These are phyloP conservation scores for Nannochloropsis granulata DNA, from an alignment of 108 stramenopile genomes.

Conservation along the genomic window DNA sequence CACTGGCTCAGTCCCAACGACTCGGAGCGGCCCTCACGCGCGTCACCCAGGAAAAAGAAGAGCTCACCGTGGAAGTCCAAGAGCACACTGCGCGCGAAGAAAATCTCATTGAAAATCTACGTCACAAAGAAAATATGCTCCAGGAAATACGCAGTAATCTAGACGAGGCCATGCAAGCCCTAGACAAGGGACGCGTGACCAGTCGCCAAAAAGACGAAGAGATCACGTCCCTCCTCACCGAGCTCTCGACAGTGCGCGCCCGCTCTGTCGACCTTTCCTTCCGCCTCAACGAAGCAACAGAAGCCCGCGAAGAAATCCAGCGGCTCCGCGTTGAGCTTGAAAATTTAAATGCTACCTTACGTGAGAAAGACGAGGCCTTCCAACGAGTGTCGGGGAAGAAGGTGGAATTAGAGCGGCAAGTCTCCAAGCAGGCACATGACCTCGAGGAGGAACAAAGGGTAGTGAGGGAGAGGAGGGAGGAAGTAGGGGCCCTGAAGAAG, in stretches of 20 bases:
- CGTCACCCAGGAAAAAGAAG: not conserved
- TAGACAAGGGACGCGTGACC: not conserved
- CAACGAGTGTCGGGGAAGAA: not conserved
- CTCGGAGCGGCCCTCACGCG: not conserved
- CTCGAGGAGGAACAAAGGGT: not conserved
- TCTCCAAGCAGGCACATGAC: not conserved
- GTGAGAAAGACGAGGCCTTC: not conserved
- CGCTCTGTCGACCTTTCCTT: not conserved
- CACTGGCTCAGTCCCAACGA: not conserved
- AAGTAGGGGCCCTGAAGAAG: not conserved
- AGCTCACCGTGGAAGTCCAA: not conserved
- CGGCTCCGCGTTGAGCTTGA: not conserved
- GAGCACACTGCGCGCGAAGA: not conserved
- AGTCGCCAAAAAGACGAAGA: not conserved
- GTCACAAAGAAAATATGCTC: not conserved
- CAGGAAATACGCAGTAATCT: not conserved
- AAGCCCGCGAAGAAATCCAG: not conserved
- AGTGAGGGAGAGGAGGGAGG: not conserved
- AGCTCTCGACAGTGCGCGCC: not conserved
- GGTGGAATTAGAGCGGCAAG: not conserved
- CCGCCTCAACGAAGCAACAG: not conserved
- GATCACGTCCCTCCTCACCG: not conserved
- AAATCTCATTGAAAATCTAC: not conserved
- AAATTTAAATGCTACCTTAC: not conserved
- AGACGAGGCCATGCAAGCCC: not conserved